These are phyloP conservation scores for Mangifera indica DNA, from an alignment of 345 rosid species.

Conservation along the genomic window DNA sequence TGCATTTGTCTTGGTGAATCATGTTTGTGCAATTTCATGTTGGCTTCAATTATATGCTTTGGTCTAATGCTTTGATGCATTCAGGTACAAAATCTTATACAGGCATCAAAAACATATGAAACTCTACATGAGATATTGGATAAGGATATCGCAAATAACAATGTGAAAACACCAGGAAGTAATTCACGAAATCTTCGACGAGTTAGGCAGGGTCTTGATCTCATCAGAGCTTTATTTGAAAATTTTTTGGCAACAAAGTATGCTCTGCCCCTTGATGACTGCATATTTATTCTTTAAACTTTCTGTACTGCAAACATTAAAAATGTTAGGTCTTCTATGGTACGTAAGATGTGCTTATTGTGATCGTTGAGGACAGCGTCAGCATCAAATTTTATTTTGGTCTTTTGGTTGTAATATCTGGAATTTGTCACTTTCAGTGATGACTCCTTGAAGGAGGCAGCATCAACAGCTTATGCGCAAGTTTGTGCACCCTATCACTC, in stretches of 20 bases:
- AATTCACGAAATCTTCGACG: slow-evolving; percentile 79
- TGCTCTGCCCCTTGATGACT: not conserved
- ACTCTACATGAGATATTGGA: slow-evolving; percentile 62
- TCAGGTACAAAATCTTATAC: slow-evolving; percentile 63
- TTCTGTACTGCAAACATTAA: not conserved
- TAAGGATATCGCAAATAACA: slow-evolving; percentile 57
- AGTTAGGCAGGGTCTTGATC: slow-evolving; percentile 89
- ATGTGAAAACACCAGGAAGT: slow-evolving; percentile 78
- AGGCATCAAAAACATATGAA: slow-evolving; percentile 55
- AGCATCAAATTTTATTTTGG: not conserved
- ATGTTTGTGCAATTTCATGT: not conserved
- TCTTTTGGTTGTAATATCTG: not conserved
- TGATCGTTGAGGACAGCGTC: not conserved
- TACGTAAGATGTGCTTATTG: too few relatives aligned
- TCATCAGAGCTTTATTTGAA: slow-evolving; percentile 75
- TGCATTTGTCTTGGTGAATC: not conserved
- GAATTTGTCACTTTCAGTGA: slow-evolving; percentile 32
- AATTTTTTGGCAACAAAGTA: slow-evolving; percentile 61
- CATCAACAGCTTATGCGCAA: slow-evolving; percentile 75
- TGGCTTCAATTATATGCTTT: not conserved
- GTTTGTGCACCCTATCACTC: slow-evolving; percentile 90
- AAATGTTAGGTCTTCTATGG: too few relatives aligned
- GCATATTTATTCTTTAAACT: not conserved
- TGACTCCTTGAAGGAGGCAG: slow-evolving; percentile 74
- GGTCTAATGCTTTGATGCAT: slow-evolving; percentile 7